Conservation (phyloP, 2,329 filamentous ascomycete species). For the Arachnomyces sp. region DNA sequence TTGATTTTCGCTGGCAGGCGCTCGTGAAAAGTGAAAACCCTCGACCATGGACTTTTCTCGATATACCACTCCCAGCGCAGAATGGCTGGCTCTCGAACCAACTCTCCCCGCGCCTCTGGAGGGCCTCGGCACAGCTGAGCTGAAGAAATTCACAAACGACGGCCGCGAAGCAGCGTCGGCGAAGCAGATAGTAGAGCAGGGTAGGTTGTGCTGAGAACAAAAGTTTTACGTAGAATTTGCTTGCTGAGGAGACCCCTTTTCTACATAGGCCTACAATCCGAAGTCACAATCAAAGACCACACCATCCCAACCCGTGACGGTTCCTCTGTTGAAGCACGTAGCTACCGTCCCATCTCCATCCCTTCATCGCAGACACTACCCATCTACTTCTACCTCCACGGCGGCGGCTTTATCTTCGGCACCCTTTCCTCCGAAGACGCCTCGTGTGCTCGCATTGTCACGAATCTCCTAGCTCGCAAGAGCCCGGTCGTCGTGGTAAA, state of each 20-base stretch:
- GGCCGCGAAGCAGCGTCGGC: slow-evolving; percentile 27
- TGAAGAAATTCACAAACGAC: slow-evolving; percentile 23
- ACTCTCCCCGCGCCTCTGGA: slow-evolving; percentile 22
- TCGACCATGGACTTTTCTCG: slow-evolving; percentile 31
- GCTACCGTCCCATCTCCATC: slow-evolving; percentile 36
- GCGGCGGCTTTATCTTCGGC: slow-evolving; percentile 53
- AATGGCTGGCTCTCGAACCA: slow-evolving; percentile 38
- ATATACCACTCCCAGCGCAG: slow-evolving; percentile 36
- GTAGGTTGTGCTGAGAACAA: slow-evolving; percentile 15
- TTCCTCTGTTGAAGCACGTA: slow-evolving; percentile 37
- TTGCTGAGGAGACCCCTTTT: neutral
- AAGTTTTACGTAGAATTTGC: too few relatives aligned
- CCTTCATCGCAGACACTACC: slow-evolving; percentile 35
- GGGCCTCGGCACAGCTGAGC: slow-evolving; percentile 16
- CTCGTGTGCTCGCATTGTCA: slow-evolving; percentile 42
- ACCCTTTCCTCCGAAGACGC: slow-evolving; percentile 48
- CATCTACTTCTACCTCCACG: slow-evolving; percentile 47
- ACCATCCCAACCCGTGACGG: slow-evolving; percentile 41
- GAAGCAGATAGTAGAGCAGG: slow-evolving; percentile 22
- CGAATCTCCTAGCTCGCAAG: slow-evolving; percentile 22
- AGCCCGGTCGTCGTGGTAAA: slow-evolving; percentile 42
- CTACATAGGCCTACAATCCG: slow-evolving; percentile 6
- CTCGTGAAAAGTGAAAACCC: neutral
- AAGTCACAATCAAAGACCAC: slow-evolving; percentile 31
- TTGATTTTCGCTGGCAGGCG: too few relatives aligned